Evolutionary conservation across 495 filamentous ascomycete species (phyloP).

Genomic region (Aspergillus diversus): DNA sequence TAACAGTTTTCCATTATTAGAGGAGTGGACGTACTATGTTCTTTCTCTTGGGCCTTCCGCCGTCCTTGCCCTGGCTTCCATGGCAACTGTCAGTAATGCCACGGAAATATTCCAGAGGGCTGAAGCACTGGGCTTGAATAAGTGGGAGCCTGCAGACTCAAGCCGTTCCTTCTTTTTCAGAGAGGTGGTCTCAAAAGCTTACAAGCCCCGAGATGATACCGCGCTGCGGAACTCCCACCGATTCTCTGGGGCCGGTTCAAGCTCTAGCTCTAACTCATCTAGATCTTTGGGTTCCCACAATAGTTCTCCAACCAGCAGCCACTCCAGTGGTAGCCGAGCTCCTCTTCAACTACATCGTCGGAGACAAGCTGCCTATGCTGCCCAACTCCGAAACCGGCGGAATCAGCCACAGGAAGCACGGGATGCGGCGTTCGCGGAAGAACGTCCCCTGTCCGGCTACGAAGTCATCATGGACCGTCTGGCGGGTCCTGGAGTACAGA

Average conservation of each 20-base stretch:
- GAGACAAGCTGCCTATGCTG: conserved; percentile 42
- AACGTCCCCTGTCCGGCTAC: conserved; percentile 53
- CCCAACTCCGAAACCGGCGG: conserved; percentile 44
- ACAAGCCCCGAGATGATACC: conserved; percentile 52
- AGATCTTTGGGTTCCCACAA: conserved; percentile 14
- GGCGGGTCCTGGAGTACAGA: conserved; percentile 25
- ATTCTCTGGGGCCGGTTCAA: conserved; percentile 16
- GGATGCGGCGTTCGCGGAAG: conserved; percentile 39
- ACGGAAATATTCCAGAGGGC: conserved; percentile 55
- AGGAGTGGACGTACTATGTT: conserved; percentile 67
- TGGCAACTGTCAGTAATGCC: conserved; percentile 46
- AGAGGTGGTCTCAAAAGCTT: conserved; percentile 62
- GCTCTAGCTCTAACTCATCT: conserved; percentile 16
- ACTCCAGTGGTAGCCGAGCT: conserved; percentile 7
- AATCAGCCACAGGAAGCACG: conserved; percentile 33
- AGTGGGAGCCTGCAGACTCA: conserved; percentile 54
- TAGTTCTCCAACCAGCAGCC: conserved; percentile 10
- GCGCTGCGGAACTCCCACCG: conserved; percentile 11
- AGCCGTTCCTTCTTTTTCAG: conserved; percentile 65
- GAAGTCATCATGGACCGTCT: conserved; percentile 42
- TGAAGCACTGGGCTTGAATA: conserved; percentile 55
- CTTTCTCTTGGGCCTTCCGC: conserved; percentile 62
- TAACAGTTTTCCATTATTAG: conserved; percentile 44
- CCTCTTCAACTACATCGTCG: conserved; percentile 32
- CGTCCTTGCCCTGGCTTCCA: conserved; percentile 57